Evolutionary conservation across 83 land plant species (phyloP).

Genomic region (Picea abies): DNA sequence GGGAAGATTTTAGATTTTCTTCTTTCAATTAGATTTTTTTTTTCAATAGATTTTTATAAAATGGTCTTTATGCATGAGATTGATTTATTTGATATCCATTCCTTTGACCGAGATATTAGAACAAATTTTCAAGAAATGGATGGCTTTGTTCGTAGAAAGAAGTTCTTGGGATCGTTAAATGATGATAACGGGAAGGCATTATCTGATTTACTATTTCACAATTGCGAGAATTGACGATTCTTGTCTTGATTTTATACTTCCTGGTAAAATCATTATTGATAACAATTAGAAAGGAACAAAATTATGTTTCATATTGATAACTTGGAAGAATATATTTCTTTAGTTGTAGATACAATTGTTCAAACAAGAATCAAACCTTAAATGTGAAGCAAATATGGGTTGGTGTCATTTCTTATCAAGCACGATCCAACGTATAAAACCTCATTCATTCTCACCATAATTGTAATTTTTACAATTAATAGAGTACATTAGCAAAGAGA

Average conservation of each 20-base stretch:
- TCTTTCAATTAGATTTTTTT: too few relatives aligned
- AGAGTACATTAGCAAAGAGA: too few relatives aligned
- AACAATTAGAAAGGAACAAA: conserved; percentile 23
- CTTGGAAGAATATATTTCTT: conserved; percentile 83
- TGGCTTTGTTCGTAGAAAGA: conserved; percentile 42
- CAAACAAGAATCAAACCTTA: conserved; percentile 77
- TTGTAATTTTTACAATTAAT: too few relatives aligned
- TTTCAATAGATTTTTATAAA: conserved; percentile 90
- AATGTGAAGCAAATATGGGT: conserved; percentile 54
- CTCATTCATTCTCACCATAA: too few relatives aligned
- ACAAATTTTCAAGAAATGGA: conserved; percentile 49
- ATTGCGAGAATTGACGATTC: conserved; percentile 45
- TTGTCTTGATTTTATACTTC: conserved; percentile 61
- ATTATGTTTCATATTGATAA: conserved; percentile 65
- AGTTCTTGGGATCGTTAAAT: conserved; percentile 27
- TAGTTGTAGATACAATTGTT: conserved; percentile 87
- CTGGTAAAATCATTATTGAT: conserved; percentile 34
- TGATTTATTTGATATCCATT: conserved; percentile 47
- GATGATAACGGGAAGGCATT: conserved; percentile 12
- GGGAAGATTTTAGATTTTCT: conserved; percentile 91
- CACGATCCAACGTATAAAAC: too few relatives aligned
- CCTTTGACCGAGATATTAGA: conserved; percentile 49
- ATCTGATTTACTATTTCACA: conserved; percentile 30
- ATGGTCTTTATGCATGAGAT: conserved; percentile 91
- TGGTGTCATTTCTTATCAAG: too few relatives aligned